Conservation (phyloP, 106 monocot species). For the Dendrobium catenatum region DNA sequence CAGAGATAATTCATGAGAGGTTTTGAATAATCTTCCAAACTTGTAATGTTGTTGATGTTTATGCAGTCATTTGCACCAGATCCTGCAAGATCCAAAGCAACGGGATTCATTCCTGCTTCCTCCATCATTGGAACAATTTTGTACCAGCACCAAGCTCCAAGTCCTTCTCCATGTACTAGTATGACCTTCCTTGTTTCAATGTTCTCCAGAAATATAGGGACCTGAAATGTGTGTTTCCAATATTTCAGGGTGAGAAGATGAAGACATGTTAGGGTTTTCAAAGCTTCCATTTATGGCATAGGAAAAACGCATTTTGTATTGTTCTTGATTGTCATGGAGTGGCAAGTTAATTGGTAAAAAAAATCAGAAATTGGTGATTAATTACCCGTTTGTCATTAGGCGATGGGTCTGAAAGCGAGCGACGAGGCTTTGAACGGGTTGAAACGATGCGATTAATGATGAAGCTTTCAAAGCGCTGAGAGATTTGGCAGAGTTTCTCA, state of each 20-base stretch:
- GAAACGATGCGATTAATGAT: not conserved
- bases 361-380: too few relatives aligned
- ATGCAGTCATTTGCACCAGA: constrained; percentile 61
- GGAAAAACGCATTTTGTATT: too few relatives aligned
- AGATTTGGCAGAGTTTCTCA: not conserved
- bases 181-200: constrained; percentile 76
- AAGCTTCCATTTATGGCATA: not conserved
- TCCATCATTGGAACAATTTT: constrained; percentile 73
- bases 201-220: constrained; percentile 38
- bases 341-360: too few relatives aligned
- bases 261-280: not conserved
- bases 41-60: constrained; percentile 47
- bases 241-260: not conserved
- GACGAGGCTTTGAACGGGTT: not conserved
- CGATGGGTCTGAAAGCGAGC: not conserved
- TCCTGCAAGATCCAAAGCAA: constrained; percentile 78
- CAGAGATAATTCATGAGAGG: constrained; percentile 66
- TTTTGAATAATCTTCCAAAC: constrained; percentile 67
- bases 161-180: constrained; percentile 91
- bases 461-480: not conserved
- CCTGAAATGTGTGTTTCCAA: constrained; percentile 25
- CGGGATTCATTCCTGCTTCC: constrained; percentile 63
- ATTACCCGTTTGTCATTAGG: not conserved
- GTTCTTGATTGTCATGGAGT: too few relatives aligned
- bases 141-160: constrained; percentile 99